Evolutionary conservation across 2,329 filamentous ascomycete species (phyloP).

Genomic region (Trichoderma oligosporum): DNA sequence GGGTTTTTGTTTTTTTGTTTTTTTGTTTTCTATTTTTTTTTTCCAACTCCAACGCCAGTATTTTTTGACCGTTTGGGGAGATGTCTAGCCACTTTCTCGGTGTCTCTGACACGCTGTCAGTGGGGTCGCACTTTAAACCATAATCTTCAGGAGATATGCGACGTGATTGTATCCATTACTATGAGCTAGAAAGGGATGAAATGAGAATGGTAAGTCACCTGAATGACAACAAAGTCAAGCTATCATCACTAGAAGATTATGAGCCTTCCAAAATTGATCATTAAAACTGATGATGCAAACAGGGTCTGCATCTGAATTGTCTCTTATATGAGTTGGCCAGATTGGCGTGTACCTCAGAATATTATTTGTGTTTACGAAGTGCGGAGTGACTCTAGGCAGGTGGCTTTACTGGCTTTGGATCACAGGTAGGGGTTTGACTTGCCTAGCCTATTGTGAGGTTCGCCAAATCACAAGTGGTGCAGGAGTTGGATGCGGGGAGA

Average conservation of each 20-base stretch:
- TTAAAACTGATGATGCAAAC: neutral
- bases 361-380: neutral
- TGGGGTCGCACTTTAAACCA: constrained; percentile 1
- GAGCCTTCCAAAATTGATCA: neutral
- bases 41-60: neutral
- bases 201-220: neutral
- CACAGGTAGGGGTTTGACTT: neutral
- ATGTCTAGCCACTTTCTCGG: neutral
- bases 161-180: neutral
- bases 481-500: constrained; percentile 1
- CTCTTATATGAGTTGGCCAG: neutral
- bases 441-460: neutral
- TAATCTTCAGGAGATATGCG: neutral
- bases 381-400: neutral
- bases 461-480: neutral
- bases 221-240: neutral
- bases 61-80: neutral
- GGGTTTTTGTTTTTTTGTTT: no score
- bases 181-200: neutral
- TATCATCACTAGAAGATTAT: neutral
- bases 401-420: neutral
- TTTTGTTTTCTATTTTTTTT: no score
- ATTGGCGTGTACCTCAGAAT: neutral
- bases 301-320: neutral
- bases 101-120: constrained; percentile 2